These are phyloP conservation scores for Rubia peregrina DNA, from an alignment of 305 asterid genomes.

Conservation along the genomic window DNA sequence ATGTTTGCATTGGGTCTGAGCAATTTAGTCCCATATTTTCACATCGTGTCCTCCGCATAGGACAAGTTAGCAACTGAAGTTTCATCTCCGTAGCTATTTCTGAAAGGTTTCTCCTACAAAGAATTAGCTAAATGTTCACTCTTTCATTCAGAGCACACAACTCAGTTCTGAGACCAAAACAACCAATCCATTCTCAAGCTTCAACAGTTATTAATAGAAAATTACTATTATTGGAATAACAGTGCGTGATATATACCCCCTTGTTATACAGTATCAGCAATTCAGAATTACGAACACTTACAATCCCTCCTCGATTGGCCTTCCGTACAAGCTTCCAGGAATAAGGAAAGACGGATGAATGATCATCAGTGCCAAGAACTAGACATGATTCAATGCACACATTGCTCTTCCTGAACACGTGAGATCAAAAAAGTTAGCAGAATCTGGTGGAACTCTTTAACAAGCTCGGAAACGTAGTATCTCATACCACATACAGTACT, in stretches of 20 bases:
- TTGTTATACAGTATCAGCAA: neutral
- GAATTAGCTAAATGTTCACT: neutral
- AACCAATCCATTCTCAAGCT: neutral
- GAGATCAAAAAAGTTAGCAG: neutral
- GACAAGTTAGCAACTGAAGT: neutral
- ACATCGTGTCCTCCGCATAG: too few species aligned
- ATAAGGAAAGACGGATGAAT: neutral
- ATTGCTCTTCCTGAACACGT: neutral
- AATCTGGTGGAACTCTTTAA: neutral
- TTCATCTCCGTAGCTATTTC: neutral
- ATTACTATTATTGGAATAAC: neutral
- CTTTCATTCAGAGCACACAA: neutral
- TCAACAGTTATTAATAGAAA: neutral
- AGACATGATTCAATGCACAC: neutral
- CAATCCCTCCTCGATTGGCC: neutral
- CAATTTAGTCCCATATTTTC: neutral
- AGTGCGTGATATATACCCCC: neutral
- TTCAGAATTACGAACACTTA: constrained; percentile 1
- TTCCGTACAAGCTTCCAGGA: neutral
- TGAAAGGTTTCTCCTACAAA: neutral
- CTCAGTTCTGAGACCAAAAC: neutral
- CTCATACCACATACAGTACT: neutral
- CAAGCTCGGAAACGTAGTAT: constrained; percentile 1
- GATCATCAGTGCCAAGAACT: neutral
- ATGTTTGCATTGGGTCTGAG: neutral